phyloP scores from a whole-genome alignment of 768 basidiomycete species.

The Cystofilobasidium macerans region DNA sequence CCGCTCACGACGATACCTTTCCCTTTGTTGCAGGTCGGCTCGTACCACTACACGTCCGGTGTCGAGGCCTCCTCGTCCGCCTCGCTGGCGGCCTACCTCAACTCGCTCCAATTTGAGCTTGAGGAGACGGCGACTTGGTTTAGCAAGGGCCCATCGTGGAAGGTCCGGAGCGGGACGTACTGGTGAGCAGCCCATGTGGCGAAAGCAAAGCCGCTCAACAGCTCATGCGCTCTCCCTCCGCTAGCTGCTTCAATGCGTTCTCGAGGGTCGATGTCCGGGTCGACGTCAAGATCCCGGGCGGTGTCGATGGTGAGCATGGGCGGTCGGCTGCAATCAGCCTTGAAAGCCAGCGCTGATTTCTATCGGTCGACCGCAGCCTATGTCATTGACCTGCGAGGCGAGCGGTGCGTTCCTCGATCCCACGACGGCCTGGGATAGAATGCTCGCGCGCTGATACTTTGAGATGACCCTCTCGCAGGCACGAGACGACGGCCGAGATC shows the following conservation, averaged over 20 bases:
- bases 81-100: conserved; percentile 93
- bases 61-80: conserved; percentile 97
- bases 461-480: conserved; percentile 52
- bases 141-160: conserved; percentile 70
- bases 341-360: neutral
- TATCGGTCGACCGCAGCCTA: conserved; percentile 44
- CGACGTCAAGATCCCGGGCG: conserved; percentile 96
- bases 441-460: neutral
- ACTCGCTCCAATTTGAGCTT: conserved; percentile 90
- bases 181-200: conserved; percentile 48
- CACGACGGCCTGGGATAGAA: no score
- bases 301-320: conserved; percentile 52
- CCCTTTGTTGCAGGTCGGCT: conserved; percentile 55
- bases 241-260: conserved; percentile 98
- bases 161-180: conserved; percentile 83
- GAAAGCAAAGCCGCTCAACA: conserved; percentile 1
- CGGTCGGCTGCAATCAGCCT: no score
- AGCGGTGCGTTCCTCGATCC: conserved; percentile 51
- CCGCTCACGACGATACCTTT: neutral
- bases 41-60: conserved; percentile 97
- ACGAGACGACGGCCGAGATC: conserved; percentile 77
- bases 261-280: conserved; percentile 91
- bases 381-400: conserved; percentile 84
- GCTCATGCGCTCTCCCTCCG: neutral
- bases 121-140: conserved; percentile 91